phyloP scores from a whole-genome alignment of 2,329 filamentous ascomycete genomes.

The Alternaria gaisen region DNA sequence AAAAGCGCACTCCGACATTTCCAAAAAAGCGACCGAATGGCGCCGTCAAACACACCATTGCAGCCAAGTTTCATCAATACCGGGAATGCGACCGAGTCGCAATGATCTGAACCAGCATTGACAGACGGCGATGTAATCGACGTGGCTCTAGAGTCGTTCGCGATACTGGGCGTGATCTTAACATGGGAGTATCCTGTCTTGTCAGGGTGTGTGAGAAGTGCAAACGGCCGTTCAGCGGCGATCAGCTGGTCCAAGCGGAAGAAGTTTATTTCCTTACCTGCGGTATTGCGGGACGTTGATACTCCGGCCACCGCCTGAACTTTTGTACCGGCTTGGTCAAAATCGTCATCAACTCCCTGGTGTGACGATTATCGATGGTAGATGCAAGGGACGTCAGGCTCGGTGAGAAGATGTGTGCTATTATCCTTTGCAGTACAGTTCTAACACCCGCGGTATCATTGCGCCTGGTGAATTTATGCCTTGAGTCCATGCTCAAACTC shows the following conservation, averaged over 20 bases:
- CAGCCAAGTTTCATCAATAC: slow-evolving; percentile 12
- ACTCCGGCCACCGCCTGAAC: background rate
- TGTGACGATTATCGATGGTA: background rate
- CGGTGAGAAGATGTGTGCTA: background rate
- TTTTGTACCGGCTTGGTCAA: background rate
- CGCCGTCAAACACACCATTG: slow-evolving; percentile 22
- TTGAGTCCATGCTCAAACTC: slow-evolving; percentile 10
- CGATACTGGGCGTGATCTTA: background rate
- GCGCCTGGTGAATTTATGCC: slow-evolving; percentile 4
- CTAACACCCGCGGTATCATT: slow-evolving; percentile 7
- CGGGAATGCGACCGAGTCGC: slow-evolving; percentile 14
- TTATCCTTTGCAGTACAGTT: slow-evolving; percentile 2
- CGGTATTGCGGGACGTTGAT: background rate
- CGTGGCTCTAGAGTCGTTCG: background rate
- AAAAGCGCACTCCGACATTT: background rate
- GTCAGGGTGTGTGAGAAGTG: background rate
- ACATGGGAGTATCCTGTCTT: background rate
- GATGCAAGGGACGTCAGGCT: background rate
- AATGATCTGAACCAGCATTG: background rate
- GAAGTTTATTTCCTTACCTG: background rate
- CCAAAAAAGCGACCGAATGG: slow-evolving; percentile 9
- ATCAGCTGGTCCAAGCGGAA: background rate
- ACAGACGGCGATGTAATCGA: background rate
- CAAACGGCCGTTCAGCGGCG: background rate
- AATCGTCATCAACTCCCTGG: background rate